A percentile compares a stretch with the other conserved stretches of the same genome.
Conservation (phyloP, 2,329 filamentous ascomycete genomes). For the Alternaria sp. region DNA sequence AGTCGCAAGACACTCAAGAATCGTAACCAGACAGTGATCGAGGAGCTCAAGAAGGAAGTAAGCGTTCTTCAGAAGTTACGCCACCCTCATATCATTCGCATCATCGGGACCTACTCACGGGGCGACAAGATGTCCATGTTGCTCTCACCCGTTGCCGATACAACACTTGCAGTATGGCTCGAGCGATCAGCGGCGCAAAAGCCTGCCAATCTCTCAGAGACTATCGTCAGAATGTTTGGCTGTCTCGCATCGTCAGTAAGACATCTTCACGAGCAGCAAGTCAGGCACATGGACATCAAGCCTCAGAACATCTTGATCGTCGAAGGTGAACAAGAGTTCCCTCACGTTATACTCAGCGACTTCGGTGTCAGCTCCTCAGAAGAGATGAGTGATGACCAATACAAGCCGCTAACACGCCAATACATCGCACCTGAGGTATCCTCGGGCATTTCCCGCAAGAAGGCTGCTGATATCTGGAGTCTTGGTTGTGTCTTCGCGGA, state of each 20-base stretch:
- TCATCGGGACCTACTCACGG: conserved; percentile 48
- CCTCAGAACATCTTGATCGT: conserved; percentile 51
- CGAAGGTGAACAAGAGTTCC: conserved; percentile 39
- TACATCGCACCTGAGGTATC: conserved; percentile 50
- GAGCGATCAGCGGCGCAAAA: conserved; percentile 30
- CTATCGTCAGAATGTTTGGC: conserved; percentile 47
- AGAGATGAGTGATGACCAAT: conserved; percentile 24
- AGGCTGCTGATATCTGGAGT: conserved; percentile 83
- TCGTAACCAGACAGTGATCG: conserved; percentile 40
- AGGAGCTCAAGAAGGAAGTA: conserved; percentile 49
- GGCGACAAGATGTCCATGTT: conserved; percentile 51
- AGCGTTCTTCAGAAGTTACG: conserved; percentile 49
- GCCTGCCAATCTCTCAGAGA: conserved; percentile 34
- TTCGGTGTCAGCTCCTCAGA: conserved; percentile 49
- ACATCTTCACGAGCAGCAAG: conserved; percentile 49
- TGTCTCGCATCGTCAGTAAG: conserved; percentile 48
- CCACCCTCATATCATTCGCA: conserved; percentile 51
- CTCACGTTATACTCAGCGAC: conserved; percentile 49
- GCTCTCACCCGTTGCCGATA: conserved; percentile 49
- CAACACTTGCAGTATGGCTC: conserved; percentile 47
- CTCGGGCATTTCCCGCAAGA: conserved; percentile 36
- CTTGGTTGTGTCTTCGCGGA: conserved; percentile 95
- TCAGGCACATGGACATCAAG: conserved; percentile 52
- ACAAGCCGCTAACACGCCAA: conserved; percentile 43
- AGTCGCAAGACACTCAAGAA: conserved; percentile 52